Evolutionary conservation across 169 alveolate species (phyloP).

Genomic region (Plasmodium vivax): DNA sequence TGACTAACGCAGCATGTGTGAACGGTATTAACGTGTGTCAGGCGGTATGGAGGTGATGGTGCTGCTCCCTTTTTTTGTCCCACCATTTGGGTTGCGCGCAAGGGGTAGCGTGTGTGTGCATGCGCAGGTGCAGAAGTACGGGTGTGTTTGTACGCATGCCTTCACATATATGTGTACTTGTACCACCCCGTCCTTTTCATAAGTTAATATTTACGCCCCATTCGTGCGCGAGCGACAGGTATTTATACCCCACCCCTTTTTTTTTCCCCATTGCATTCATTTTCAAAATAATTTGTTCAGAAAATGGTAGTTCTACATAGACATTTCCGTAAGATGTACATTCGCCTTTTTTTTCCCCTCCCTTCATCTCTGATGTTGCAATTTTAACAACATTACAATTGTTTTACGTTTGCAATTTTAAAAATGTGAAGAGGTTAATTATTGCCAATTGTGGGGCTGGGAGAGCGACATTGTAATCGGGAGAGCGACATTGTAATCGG

Average conservation of each 20-base stretch:
- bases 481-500: no score
- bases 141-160: neutral
- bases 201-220: neutral
- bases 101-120: neutral
- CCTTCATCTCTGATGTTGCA: neutral
- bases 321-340: neutral
- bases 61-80: neutral
- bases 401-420: slow-evolving; percentile 2
- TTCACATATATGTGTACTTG: neutral
- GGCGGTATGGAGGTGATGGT: neutral
- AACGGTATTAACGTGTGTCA: neutral
- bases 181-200: neutral
- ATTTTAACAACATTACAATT: slow-evolving; percentile 15
- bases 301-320: neutral
- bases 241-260: neutral
- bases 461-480: no score
- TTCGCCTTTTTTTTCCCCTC: neutral
- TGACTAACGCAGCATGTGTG: neutral
- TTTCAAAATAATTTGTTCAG: slow-evolving; percentile 7
- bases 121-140: no score
- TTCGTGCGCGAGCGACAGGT: neutral
- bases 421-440: neutral
- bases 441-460: neutral
- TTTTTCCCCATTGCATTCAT: neutral
- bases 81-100: neutral